These are phyloP conservation scores for Diddensiella caesifluorescens DNA, from an alignment of 805 yeast genomes.

Conservation along the genomic window DNA sequence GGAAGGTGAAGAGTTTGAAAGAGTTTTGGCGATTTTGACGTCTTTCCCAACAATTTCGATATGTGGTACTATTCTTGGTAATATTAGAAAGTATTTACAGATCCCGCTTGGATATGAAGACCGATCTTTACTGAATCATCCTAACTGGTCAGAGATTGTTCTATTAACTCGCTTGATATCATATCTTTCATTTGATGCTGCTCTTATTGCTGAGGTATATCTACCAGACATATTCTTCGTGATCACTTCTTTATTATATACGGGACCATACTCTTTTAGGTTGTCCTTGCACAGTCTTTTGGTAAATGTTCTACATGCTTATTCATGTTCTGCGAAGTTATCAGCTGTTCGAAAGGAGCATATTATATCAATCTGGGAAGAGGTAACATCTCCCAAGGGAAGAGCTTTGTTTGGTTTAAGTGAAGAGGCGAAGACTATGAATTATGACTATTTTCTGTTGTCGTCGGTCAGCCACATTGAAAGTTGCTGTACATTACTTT, in stretches of 20 bases:
- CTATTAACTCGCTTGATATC: constrained; percentile 61
- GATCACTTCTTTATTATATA: constrained; percentile 52
- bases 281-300: constrained; percentile 53
- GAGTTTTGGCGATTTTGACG: constrained; percentile 56
- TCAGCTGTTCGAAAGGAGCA: constrained; percentile 35
- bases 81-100: constrained; percentile 51
- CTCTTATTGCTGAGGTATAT: constrained; percentile 21
- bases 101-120: constrained; percentile 39
- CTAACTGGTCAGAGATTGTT: constrained; percentile 65
- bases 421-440: constrained; percentile 18
- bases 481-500: constrained; percentile 18
- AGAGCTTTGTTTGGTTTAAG: constrained; percentile 24
- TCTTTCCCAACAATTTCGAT: constrained; percentile 66
- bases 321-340: constrained; percentile 52
- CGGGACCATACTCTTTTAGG: constrained; percentile 53
- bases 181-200: constrained; percentile 64
- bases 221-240: constrained; percentile 68
- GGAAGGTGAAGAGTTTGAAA: constrained; percentile 52
- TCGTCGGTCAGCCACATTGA: constrained; percentile 23
- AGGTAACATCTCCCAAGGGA: constrained; percentile 22
- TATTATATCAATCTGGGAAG: constrained; percentile 40
- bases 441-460: constrained; percentile 18
- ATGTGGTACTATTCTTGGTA: constrained; percentile 56
- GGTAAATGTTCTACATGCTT: constrained; percentile 65
- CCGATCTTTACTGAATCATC: constrained; percentile 46